A percentile compares a stretch with the other conserved stretches of the same genome.
phyloP scores from a whole-genome alignment of 129 eudicot species.

The Lonicera japonica region DNA sequence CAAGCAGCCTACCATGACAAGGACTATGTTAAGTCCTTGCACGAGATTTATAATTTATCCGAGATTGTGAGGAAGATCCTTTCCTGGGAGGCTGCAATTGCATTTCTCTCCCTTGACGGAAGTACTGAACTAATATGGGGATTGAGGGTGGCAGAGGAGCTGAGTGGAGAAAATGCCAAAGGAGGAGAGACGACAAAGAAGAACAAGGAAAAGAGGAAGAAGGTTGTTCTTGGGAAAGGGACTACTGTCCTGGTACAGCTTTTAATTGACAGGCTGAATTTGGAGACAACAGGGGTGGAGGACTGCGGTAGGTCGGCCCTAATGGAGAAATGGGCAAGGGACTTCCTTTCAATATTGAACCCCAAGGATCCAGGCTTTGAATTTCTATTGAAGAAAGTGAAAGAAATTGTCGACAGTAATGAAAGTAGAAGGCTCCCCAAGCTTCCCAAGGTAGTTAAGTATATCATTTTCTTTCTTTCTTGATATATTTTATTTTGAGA shows the following conservation, averaged over 20 bases:
- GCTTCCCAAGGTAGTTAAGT: slow-evolving; percentile 71
- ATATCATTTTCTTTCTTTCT: not conserved
- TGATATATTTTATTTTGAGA: too few species aligned
- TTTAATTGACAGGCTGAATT: slow-evolving; percentile 44
- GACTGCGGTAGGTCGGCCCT: slow-evolving; percentile 19
- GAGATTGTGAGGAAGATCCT: slow-evolving; percentile 41
- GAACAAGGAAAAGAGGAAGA: slow-evolving; percentile 57
- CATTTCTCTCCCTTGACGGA: slow-evolving; percentile 56
- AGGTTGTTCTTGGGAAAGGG: slow-evolving; percentile 78
- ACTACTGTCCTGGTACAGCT: slow-evolving; percentile 52
- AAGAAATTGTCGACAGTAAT: slow-evolving; percentile 84
- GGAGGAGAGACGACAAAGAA: slow-evolving; percentile 52
- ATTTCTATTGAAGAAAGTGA: slow-evolving; percentile 42
- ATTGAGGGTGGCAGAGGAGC: not conserved
- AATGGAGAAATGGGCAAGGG: slow-evolving; percentile 28
- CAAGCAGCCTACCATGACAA: slow-evolving; percentile 16
- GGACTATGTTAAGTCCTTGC: slow-evolving; percentile 36
- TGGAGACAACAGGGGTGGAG: slow-evolving; percentile 12
- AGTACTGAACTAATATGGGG: not conserved
- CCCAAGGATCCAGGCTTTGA: slow-evolving; percentile 39
- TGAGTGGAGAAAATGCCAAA: slow-evolving; percentile 24
- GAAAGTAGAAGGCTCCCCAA: slow-evolving; percentile 95
- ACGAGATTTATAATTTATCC: slow-evolving; percentile 32
- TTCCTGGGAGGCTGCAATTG: slow-evolving; percentile 56
- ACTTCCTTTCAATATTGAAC: slow-evolving; percentile 44